These are phyloP conservation scores for Pythium vanterpoolii DNA, from an alignment of 352 stramenopile genomes.

Conservation along the genomic window DNA sequence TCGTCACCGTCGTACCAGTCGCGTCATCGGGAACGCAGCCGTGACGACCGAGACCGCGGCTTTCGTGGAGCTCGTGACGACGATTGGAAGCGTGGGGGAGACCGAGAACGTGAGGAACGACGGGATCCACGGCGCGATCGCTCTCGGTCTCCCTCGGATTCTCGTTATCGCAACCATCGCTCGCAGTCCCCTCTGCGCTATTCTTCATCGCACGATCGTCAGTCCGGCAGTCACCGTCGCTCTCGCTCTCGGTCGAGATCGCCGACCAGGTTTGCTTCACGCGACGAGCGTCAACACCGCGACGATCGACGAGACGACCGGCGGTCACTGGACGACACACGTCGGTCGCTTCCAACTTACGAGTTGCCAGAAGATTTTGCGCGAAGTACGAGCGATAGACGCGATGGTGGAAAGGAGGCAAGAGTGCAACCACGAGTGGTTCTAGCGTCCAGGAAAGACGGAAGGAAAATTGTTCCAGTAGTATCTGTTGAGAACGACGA, in stretches of 20 bases:
- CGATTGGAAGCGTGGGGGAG: neutral
- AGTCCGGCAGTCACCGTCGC: neutral
- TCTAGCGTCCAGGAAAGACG: neutral
- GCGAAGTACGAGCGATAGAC: neutral
- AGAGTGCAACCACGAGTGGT: neutral
- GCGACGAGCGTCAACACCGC: neutral
- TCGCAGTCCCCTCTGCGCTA: neutral
- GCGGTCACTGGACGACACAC: neutral
- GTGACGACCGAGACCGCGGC: neutral
- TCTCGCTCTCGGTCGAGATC: constrained; percentile 6
- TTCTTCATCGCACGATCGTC: neutral
- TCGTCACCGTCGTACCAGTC: neutral
- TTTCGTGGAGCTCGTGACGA: neutral
- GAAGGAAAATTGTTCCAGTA: neutral
- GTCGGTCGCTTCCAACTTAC: constrained; percentile 16
- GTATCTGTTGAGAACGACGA: constrained; percentile 22
- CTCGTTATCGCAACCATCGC: neutral
- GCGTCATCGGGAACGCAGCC: neutral
- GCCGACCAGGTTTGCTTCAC: neutral
- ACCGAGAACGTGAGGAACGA: neutral
- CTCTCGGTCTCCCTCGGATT: neutral
- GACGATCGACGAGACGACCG: neutral
- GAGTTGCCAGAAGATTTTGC: neutral
- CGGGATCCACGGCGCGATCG: neutral
- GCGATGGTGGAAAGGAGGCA: neutral